phyloP scores from a whole-genome alignment of 116 monocot genomes.

The Cymodocea nodosa region DNA sequence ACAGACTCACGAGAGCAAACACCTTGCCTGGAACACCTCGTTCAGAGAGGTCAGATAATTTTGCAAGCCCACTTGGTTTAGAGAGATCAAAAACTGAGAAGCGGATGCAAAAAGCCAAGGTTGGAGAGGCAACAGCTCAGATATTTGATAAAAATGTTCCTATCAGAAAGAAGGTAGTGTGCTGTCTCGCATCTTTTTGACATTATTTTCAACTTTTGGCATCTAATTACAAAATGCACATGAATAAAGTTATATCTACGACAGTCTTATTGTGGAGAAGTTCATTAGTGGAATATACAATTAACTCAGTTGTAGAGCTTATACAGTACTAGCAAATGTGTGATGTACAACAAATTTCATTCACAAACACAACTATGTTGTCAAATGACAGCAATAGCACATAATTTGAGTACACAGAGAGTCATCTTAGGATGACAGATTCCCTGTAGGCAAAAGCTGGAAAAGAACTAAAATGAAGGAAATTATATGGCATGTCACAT shows the following conservation, averaged over 20 bases:
- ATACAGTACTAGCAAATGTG: too few relatives aligned
- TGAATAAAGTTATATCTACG: neutral
- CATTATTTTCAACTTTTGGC: neutral
- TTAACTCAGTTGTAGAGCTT: too few relatives aligned
- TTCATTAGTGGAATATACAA: too few relatives aligned
- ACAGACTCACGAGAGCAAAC: slow-evolving; percentile 50
- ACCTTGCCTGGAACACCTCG: slow-evolving; percentile 46
- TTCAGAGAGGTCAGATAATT: slow-evolving; percentile 24
- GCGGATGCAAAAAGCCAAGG: neutral
- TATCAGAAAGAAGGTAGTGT: slow-evolving; percentile 4
- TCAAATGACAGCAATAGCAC: too few relatives aligned
- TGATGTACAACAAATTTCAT: too few relatives aligned
- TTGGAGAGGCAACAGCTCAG: slow-evolving; percentile 3
- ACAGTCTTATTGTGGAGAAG: too few relatives aligned
- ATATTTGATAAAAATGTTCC: slow-evolving; percentile 6
- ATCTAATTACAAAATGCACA: neutral
- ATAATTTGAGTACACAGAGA: too few relatives aligned
- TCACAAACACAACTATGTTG: too few relatives aligned
- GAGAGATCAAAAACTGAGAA: slow-evolving; percentile 18
- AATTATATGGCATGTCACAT: too few relatives aligned
- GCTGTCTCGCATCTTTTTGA: neutral
- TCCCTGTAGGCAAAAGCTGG: too few relatives aligned
- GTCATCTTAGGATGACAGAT: too few relatives aligned
- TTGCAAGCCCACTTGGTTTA: slow-evolving; percentile 27
- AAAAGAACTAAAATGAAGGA: too few relatives aligned